Conservation (phyloP, 2,329 filamentous ascomycete species). For the Cladosporium sp. region DNA sequence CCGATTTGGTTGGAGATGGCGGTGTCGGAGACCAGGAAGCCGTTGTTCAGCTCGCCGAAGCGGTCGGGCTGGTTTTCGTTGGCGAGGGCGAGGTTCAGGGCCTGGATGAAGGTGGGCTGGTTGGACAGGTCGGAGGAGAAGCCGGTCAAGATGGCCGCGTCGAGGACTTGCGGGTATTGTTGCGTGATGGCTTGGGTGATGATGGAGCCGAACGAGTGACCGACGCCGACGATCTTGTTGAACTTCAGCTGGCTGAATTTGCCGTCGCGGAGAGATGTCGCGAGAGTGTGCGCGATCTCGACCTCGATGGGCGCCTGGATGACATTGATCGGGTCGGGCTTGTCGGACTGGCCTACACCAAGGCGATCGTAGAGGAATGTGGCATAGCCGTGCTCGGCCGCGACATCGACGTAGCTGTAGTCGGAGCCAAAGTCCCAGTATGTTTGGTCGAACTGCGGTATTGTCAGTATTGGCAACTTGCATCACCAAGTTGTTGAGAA, state of each 20-base stretch:
- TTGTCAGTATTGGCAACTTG: neutral
- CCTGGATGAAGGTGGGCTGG: constrained; percentile 22
- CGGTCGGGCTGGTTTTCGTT: constrained; percentile 24
- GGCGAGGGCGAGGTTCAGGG: constrained; percentile 29
- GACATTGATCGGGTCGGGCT: constrained; percentile 35
- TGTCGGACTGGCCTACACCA: constrained; percentile 35
- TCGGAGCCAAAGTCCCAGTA: constrained; percentile 38
- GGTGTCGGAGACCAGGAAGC: constrained; percentile 26
- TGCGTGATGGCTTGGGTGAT: constrained; percentile 32
- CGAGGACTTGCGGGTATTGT: constrained; percentile 30
- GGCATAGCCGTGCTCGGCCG: constrained; percentile 35
- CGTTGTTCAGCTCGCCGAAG: constrained; percentile 26
- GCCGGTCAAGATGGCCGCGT: constrained; percentile 38
- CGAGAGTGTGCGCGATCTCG: constrained; percentile 34
- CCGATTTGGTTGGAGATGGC: constrained; percentile 26
- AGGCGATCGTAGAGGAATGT: constrained; percentile 43
- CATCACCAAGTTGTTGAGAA: constrained; percentile 8
- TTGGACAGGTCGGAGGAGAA: constrained; percentile 27
- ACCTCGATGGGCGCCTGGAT: constrained; percentile 37
- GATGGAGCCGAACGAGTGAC: constrained; percentile 38
- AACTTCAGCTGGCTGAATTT: constrained; percentile 28
- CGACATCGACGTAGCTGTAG: constrained; percentile 41
- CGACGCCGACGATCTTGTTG: constrained; percentile 36
- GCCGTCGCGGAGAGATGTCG: constrained; percentile 28
- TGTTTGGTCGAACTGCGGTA: neutral